Conservation (phyloP, 2,329 filamentous ascomycete species). For the Aspergillus vadensis region DNA sequence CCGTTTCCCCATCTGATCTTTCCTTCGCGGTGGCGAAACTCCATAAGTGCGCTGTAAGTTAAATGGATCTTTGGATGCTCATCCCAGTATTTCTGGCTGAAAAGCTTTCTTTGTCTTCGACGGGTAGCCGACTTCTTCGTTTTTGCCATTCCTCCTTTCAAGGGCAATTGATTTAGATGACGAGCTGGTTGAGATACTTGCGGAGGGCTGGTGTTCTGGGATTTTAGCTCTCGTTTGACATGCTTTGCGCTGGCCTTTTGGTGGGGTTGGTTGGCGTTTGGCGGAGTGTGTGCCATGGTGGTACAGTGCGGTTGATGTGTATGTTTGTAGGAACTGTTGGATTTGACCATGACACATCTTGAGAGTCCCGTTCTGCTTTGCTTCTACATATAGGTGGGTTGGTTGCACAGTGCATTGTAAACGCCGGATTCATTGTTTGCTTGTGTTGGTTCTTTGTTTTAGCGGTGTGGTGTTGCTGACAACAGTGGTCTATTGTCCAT, state of each 20-base stretch:
- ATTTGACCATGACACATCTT: background rate
- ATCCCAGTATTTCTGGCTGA: background rate
- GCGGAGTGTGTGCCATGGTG: background rate
- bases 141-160: background rate
- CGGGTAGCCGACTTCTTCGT: background rate
- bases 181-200: background rate
- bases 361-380: background rate
- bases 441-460: background rate
- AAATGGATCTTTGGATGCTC: background rate
- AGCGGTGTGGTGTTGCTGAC: background rate
- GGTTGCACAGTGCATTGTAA: too few species aligned
- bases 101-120: background rate
- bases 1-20: background rate
- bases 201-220: background rate
- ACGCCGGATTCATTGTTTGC: background rate
- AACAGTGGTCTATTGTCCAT: background rate
- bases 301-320: background rate
- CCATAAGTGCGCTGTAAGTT: background rate
- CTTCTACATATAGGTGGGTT: background rate
- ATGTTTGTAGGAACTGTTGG: background rate
- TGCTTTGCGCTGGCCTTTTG: background rate
- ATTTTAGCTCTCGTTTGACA: background rate
- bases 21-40: background rate
- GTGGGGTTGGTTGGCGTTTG: background rate
- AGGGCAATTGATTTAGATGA: background rate